Evolutionary conservation across 495 filamentous ascomycete genomes (phyloP).

Genomic region (Neurospora sp.): DNA sequence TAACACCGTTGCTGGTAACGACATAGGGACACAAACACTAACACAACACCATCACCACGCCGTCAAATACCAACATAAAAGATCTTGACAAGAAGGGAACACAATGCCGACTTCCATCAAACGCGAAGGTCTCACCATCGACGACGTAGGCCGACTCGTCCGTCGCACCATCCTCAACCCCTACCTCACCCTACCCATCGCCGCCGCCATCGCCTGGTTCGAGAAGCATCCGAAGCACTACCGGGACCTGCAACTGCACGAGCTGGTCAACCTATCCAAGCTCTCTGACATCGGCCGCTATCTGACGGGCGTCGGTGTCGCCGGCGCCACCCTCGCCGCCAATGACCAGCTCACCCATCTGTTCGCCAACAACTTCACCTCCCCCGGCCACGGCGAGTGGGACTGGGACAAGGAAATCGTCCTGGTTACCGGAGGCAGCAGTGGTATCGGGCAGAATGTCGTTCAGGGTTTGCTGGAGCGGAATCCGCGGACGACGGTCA

Average conservation of each 20-base stretch:
- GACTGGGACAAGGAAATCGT: slow-evolving; percentile 18
- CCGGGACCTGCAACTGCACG: neutral
- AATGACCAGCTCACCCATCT: slow-evolving; percentile 18
- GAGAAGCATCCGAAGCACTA: neutral
- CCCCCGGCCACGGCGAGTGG: slow-evolving; percentile 12
- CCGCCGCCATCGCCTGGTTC: slow-evolving; percentile 7
- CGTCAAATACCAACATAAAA: neutral
- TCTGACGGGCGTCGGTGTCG: slow-evolving; percentile 4
- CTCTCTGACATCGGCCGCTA: neutral
- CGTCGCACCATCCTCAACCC: slow-evolving; percentile 16
- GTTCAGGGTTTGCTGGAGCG: slow-evolving; percentile 10
- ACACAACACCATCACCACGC: neutral
- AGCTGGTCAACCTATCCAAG: neutral
- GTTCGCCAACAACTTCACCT: slow-evolving; percentile 20
- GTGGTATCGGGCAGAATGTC: slow-evolving; percentile 13
- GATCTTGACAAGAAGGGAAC: neutral
- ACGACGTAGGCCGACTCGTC: slow-evolving; percentile 10
- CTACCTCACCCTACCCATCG: slow-evolving; percentile 13
- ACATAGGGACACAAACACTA: neutral
- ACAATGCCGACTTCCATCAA: slow-evolving; percentile 9
- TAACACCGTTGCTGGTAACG: neutral
- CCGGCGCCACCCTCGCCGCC: slow-evolving; percentile 10
- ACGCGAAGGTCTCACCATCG: slow-evolving; percentile 16
- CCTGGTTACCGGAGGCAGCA: slow-evolving; percentile 19
- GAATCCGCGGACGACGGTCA: slow-evolving; percentile 11